These are phyloP conservation scores for Hirschfeldia incana DNA, from an alignment of 345 rosid species.

Conservation along the genomic window DNA sequence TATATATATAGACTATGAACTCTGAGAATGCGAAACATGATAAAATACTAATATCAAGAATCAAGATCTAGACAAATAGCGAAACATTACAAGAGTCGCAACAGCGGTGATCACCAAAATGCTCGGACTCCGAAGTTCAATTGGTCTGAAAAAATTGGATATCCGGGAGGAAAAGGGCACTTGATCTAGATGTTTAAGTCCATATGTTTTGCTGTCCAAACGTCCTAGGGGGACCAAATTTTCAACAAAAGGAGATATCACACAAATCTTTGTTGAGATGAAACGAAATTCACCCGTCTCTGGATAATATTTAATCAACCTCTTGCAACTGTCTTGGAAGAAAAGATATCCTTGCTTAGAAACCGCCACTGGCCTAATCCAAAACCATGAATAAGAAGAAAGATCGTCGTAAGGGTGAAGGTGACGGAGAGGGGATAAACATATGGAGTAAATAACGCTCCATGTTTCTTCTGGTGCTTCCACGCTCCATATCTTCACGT, in stretches of 20 bases:
- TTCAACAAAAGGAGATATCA: slow-evolving; percentile 5
- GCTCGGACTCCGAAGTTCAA: neutral
- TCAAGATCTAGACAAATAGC: neutral
- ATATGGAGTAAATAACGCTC: neutral
- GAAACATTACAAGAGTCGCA: neutral
- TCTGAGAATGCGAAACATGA: neutral
- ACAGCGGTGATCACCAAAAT: neutral
- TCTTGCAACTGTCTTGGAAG: neutral
- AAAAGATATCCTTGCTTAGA: neutral
- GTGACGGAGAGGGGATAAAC: neutral
- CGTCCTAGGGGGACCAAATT: neutral
- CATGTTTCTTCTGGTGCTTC: neutral
- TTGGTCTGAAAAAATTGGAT: neutral
- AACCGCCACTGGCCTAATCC: neutral
- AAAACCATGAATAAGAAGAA: neutral
- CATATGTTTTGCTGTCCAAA: neutral
- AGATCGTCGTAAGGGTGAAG: no score
- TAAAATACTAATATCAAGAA: neutral
- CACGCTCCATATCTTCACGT: neutral
- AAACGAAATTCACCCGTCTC: neutral
- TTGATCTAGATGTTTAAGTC: neutral
- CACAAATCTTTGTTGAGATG: neutral
- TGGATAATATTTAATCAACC: neutral
- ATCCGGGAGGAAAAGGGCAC: neutral
- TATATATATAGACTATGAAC: no score